phyloP scores from a whole-genome alignment of 2,329 filamentous ascomycete species.

The Paraphoma sp. region DNA sequence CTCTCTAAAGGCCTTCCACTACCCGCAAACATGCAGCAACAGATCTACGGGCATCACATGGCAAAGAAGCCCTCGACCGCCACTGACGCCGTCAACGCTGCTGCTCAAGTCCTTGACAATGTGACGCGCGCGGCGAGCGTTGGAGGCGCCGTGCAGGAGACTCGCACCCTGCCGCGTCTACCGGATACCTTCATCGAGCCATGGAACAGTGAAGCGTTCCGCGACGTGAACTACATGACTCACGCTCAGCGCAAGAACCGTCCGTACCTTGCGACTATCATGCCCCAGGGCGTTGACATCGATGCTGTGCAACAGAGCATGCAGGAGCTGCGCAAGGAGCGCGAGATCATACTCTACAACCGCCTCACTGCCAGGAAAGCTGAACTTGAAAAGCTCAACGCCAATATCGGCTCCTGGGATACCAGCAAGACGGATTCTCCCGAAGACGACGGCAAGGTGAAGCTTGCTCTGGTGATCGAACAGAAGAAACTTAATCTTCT shows the following conservation, averaged over 20 bases:
- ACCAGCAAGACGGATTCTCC: slow-evolving; percentile 70
- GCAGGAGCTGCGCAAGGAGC: slow-evolving; percentile 75
- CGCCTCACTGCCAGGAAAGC: slow-evolving; percentile 83
- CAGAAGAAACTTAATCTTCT: slow-evolving; percentile 91
- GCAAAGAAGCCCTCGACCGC: slow-evolving; percentile 56
- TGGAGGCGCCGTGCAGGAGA: slow-evolving; percentile 44
- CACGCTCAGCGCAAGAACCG: slow-evolving; percentile 79
- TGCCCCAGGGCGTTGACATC: slow-evolving; percentile 87
- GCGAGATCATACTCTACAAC: slow-evolving; percentile 88
- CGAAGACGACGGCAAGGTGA: slow-evolving; percentile 77
- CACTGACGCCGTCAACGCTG: slow-evolving; percentile 50
- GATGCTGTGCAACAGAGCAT: slow-evolving; percentile 59
- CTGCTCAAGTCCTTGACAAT: slow-evolving; percentile 60
- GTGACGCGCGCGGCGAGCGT: slow-evolving; percentile 54
- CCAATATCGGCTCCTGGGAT: slow-evolving; percentile 88
- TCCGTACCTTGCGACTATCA: slow-evolving; percentile 82
- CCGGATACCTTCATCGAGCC: slow-evolving; percentile 62
- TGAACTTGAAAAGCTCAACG: slow-evolving; percentile 82
- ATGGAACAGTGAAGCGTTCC: slow-evolving; percentile 51
- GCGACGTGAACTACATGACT: slow-evolving; percentile 77
- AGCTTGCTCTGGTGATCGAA: slow-evolving; percentile 90
- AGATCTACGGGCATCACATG: slow-evolving; percentile 77
- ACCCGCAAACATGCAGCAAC: slow-evolving; percentile 78
- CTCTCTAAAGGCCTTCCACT: slow-evolving; percentile 87
- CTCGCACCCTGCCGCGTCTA: slow-evolving; percentile 43